These are phyloP conservation scores for Eucalyptus marginata DNA, from an alignment of 345 rosid genomes.

Conservation along the genomic window DNA sequence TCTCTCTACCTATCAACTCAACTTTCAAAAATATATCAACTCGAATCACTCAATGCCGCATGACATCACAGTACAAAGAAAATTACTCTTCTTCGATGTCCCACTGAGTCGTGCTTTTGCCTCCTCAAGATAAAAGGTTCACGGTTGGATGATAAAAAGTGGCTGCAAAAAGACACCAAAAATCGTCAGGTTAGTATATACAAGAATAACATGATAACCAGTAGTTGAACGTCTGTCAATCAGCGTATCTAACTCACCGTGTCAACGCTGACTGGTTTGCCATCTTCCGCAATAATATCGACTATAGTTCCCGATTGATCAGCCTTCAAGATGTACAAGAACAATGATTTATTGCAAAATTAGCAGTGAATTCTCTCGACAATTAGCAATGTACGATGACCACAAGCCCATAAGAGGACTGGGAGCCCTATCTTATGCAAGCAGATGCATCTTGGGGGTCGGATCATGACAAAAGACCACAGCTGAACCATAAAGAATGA, in stretches of 20 bases:
- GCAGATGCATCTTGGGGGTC: neutral
- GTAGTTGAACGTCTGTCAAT: neutral
- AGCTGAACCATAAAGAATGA: neutral
- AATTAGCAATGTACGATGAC: neutral
- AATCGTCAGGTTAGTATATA: neutral
- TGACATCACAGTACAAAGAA: neutral
- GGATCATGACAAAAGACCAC: neutral
- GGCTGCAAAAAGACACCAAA: conserved; percentile 34
- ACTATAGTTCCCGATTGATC: conserved; percentile 73
- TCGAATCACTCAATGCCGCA: conserved; percentile 15
- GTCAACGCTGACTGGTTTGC: conserved; percentile 63
- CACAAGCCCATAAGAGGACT: neutral
- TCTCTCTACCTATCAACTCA: neutral
- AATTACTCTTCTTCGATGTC: neutral
- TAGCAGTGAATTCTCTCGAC: neutral
- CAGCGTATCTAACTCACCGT: conserved; percentile 22
- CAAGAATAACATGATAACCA: neutral
- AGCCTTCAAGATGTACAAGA: conserved; percentile 26
- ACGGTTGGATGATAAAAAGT: conserved; percentile 64
- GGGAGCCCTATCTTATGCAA: neutral
- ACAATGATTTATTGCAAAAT: neutral
- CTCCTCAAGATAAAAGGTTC: neutral
- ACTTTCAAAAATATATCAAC: neutral
- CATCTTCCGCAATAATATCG: conserved; percentile 65
- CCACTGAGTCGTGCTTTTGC: neutral